These are phyloP conservation scores for Dictyostelium capitatum DNA, from an alignment of 78 protist genomes.

Conservation along the genomic window DNA sequence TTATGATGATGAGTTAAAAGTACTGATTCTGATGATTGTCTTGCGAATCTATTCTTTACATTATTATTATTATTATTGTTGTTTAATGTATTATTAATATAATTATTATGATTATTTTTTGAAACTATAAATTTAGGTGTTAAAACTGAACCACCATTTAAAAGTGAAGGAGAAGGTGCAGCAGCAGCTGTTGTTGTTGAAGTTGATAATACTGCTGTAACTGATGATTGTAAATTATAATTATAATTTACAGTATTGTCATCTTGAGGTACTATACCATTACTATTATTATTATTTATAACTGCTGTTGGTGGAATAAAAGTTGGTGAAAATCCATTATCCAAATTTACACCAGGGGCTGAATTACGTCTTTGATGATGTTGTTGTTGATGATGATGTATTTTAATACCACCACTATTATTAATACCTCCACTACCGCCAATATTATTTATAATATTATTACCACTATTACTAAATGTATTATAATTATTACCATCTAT, in stretches of 20 bases:
- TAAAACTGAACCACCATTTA: neutral
- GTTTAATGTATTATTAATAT: neutral
- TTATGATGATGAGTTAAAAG: neutral
- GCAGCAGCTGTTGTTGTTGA: neutral
- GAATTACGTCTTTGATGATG: slow-evolving; percentile 30
- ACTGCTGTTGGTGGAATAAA: neutral
- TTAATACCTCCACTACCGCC: neutral
- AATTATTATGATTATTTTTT: neutral
- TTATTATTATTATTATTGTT: neutral
- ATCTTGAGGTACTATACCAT: neutral
- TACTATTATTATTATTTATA: too few relatives aligned
- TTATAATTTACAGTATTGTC: neutral
- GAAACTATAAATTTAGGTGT: neutral
- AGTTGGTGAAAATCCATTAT: neutral
- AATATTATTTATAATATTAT: neutral
- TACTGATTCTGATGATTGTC: slow-evolving; percentile 2
- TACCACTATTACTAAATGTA: neutral
- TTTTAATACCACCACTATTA: neutral
- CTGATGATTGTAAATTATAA: neutral
- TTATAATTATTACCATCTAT: neutral
- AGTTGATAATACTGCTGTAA: neutral
- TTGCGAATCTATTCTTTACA: neutral
- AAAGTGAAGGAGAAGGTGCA: neutral
- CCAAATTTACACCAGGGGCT: neutral
- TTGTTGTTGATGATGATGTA: neutral